These are phyloP conservation scores for Debaryomyces castellii DNA, from an alignment of 805 yeast genomes.

Conservation along the genomic window DNA sequence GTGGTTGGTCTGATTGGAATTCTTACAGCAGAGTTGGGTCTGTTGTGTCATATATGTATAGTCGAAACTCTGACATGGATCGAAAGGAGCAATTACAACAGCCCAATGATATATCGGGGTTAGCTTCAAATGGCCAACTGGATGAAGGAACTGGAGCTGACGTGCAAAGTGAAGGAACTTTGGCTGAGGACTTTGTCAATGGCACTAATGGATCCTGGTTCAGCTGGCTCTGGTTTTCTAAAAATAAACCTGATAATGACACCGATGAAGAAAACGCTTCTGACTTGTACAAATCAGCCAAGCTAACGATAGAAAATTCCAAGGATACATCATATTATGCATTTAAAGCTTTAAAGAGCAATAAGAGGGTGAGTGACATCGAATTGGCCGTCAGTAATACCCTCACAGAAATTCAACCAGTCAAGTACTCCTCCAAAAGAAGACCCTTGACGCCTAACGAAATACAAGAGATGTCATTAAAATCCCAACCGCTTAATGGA, in stretches of 20 bases:
- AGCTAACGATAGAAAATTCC: constrained; percentile 29
- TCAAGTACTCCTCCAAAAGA: constrained; percentile 26
- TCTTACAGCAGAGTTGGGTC: constrained; percentile 7
- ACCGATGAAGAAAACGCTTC: constrained; percentile 18
- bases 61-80: constrained; percentile 1
- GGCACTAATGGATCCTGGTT: constrained; percentile 15
- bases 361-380: constrained; percentile 10
- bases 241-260: constrained; percentile 13
- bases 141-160: background rate
- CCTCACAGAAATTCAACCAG: constrained; percentile 31
- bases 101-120: background rate
- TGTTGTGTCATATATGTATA: constrained; percentile 11
- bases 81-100: background rate
- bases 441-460: constrained; percentile 37
- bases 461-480: constrained; percentile 27
- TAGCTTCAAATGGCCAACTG: background rate
- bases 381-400: constrained; percentile 38
- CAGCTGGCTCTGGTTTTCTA: constrained; percentile 21
- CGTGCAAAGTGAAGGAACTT: background rate
- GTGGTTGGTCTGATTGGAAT: constrained; percentile 8
- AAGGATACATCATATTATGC: constrained; percentile 36
- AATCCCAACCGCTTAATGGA: constrained; percentile 1
- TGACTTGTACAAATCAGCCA: constrained; percentile 31
- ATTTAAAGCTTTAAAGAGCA: constrained; percentile 14
- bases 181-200: background rate